phyloP scores from a whole-genome alignment of 2,329 filamentous ascomycete species.

The Pseudocercospora musae region DNA sequence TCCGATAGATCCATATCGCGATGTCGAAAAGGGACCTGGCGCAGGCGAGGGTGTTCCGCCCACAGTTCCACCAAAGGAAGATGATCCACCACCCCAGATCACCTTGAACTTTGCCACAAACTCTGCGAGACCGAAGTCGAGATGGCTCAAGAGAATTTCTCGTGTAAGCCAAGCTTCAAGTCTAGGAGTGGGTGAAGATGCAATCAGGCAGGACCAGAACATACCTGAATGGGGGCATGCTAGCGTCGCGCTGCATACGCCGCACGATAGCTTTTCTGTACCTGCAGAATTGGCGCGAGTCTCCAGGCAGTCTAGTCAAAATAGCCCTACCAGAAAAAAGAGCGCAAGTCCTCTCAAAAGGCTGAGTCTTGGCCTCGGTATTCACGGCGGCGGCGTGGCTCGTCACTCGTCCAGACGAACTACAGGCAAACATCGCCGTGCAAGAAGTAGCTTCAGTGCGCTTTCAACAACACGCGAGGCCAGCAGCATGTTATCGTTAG shows the following conservation, averaged over 20 bases:
- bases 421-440: slow-evolving; percentile 21
- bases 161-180: slow-evolving; percentile 36
- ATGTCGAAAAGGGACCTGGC: slow-evolving; percentile 40
- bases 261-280: slow-evolving; percentile 44
- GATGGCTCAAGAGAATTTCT: slow-evolving; percentile 35
- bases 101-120: slow-evolving; percentile 34
- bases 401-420: slow-evolving; percentile 26
- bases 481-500: slow-evolving; percentile 38
- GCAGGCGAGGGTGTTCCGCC: slow-evolving; percentile 8
- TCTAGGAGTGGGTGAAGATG: slow-evolving; percentile 39
- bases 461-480: slow-evolving; percentile 29
- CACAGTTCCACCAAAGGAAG: slow-evolving; percentile 1
- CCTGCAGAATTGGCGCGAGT: slow-evolving; percentile 40
- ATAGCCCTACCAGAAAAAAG: slow-evolving; percentile 26
- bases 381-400: slow-evolving; percentile 31
- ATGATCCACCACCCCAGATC: slow-evolving; percentile 41
- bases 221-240: slow-evolving; percentile 40
- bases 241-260: slow-evolving; percentile 37
- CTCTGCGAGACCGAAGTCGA: slow-evolving; percentile 23
- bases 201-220: slow-evolving; percentile 39
- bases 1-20: slow-evolving; percentile 27
- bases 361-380: slow-evolving; percentile 26
- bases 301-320: slow-evolving; percentile 33
- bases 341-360: slow-evolving; percentile 13
- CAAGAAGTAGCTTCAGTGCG: slow-evolving; percentile 26